Evolutionary conservation across 805 yeast species (phyloP), one percentile per base, ranked within the genome.

Genomic region (Wickerhamomyces pijperi): DNA sequence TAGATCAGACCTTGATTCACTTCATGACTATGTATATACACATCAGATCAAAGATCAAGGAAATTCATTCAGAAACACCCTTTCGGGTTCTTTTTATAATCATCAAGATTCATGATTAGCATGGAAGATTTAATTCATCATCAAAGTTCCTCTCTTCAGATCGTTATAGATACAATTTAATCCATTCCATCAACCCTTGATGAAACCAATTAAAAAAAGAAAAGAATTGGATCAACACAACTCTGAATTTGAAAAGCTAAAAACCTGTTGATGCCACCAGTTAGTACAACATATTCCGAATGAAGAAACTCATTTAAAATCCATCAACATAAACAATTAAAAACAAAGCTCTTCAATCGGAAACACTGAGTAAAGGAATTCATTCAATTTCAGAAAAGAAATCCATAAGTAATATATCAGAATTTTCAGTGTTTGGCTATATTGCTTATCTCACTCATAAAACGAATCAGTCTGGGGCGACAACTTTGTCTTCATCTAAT

Each of bases 401-500:
- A 21, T 7, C 25, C 25, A 25, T 21, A 21, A 21, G 6, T 21
- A 25, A 25, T 9, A 25, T 15, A 31, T 31, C 33, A 31, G 33
- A 31, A 31, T 31, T 31, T 31, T 31, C 33, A 31, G 33, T 31
- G 33, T 31, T 31, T 31, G 33, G 33, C 33, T 31, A 31, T 31
- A 31, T 31, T 31, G 33, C 33, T 31, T 31, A 31, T 31, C 33
- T 31, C 33, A 31, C 19, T 31, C 33, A 31, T 31, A 31, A 7
- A 31, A 31, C 33, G 33, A 31, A 31, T 31, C 33, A 31, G 33
- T 31, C 33, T 31, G 33, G 33, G 33, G 33, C 33, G 33, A 31
- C 19, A 31, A 31, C 33, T 31, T 11, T 31, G 33, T 31, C 33
- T 15, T 31, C 33, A 31, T 31, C 5, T 9, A 25, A 25, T 25